Percentiles rank a stretch among this genome's conserved stretches.
Conservation (phyloP, 352 stramenopile genomes). For the Aphanomyces cochlioides region DNA sequence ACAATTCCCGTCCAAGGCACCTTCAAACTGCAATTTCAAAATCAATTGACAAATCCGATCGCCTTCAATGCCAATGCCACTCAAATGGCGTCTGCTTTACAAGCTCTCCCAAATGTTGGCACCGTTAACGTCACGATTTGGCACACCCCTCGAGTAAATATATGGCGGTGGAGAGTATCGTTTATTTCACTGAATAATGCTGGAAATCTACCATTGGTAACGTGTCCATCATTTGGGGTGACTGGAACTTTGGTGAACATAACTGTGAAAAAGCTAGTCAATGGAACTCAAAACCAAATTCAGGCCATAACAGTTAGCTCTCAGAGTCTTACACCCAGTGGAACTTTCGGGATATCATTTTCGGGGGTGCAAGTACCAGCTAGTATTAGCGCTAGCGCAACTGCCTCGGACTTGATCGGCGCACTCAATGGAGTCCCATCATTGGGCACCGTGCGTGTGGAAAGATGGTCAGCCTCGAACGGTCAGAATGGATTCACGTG, state of each 20-base stretch:
- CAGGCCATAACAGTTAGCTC: constrained; percentile 34
- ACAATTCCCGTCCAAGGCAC: constrained; percentile 41
- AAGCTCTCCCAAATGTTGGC: constrained; percentile 30
- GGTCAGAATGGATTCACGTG: constrained; percentile 21
- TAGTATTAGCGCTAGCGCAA: not conserved
- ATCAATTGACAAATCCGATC: constrained; percentile 39
- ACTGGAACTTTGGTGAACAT: constrained; percentile 31
- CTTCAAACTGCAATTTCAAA: constrained; percentile 40
- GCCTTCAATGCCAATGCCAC: constrained; percentile 32
- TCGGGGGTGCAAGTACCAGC: not conserved
- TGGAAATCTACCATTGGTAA: constrained; percentile 44
- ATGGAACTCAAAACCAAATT: constrained; percentile 39
- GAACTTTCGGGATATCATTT: constrained; percentile 12
- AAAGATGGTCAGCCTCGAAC: constrained; percentile 1
- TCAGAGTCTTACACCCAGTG: constrained; percentile 2
- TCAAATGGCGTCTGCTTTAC: constrained; percentile 36
- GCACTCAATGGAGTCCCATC: not conserved
- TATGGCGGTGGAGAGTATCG: constrained; percentile 46
- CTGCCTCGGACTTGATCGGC: not conserved
- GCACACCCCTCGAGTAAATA: not conserved
- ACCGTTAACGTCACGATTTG: constrained; percentile 32
- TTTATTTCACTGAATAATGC: constrained; percentile 54
- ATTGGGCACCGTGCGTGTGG: not conserved
- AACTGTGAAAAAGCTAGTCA: constrained; percentile 33
- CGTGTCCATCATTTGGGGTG: constrained; percentile 27